A percentile compares a stretch with the other conserved stretches of the same genome.
phyloP scores from a whole-genome alignment of 805 yeast genomes.

The Yarrowia sp. region DNA sequence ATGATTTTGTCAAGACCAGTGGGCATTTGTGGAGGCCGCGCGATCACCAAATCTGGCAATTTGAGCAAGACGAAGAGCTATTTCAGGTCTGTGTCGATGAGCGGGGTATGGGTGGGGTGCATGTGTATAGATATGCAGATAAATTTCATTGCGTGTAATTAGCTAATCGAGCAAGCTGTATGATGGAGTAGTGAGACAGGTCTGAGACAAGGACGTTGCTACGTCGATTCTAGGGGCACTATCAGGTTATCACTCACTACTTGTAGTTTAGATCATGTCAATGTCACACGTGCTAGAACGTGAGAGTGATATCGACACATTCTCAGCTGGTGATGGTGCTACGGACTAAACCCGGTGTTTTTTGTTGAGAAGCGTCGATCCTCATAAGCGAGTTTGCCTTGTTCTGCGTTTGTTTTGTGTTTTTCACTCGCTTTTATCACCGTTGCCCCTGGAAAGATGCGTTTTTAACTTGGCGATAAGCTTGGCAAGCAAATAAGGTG shows the following conservation, averaged over 20 bases:
- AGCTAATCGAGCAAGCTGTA: neutral
- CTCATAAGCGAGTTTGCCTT: neutral
- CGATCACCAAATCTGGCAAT: neutral
- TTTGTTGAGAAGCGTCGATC: neutral
- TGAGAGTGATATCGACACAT: no score
- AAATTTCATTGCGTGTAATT: neutral
- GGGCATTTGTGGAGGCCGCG: constrained; percentile 13
- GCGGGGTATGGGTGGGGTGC: neutral
- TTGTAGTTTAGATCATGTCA: neutral
- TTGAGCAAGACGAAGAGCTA: constrained; percentile 9
- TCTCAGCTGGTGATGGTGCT: neutral
- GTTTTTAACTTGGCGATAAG: neutral
- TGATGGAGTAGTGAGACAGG: neutral
- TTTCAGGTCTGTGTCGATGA: neutral
- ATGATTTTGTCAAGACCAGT: constrained; percentile 1
- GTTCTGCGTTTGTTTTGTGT: neutral
- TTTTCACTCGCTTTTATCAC: neutral
- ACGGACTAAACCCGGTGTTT: neutral
- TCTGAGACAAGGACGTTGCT: neutral
- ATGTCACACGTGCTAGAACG: no score
- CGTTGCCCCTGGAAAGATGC: constrained; percentile 10
- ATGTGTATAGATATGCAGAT: constrained; percentile 7
- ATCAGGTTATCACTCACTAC: neutral
- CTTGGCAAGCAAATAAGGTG: neutral
- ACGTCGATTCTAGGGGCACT: neutral